Percentiles rank a stretch among this genome's conserved stretches.
Conservation (phyloP, 2,329 filamentous ascomycete species). For the Ophiostoma sp. region DNA sequence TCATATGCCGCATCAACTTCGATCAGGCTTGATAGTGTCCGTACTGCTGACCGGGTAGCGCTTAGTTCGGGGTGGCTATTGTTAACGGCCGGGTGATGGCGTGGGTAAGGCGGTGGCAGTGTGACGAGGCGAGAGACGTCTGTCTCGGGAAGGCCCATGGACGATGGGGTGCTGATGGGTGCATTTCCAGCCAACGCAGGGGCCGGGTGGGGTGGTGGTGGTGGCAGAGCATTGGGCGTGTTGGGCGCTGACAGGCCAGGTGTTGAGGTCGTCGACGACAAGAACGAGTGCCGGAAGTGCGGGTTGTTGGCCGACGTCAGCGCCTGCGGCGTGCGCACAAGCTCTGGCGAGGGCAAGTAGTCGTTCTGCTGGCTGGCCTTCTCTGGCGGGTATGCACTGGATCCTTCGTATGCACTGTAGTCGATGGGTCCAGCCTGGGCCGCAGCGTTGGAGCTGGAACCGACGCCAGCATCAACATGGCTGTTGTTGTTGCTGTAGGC, state of each 20-base stretch:
- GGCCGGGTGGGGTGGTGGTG: background rate
- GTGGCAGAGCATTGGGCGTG: conserved; percentile 37
- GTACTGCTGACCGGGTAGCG: conserved; percentile 66
- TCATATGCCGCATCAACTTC: conserved; percentile 66
- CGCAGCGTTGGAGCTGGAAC: conserved; percentile 1
- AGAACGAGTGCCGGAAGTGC: conserved; percentile 37
- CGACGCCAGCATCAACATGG: background rate
- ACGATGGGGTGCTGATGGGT: background rate
- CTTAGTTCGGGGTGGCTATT: conserved; percentile 91
- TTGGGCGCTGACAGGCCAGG: conserved; percentile 37
- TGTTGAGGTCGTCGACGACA: conserved; percentile 31
- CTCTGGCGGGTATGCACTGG: conserved; percentile 50
- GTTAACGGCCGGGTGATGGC: conserved; percentile 91
- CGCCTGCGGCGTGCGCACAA: conserved; percentile 42
- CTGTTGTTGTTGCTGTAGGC: no score
- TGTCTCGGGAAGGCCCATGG: background rate
- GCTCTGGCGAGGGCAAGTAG: conserved; percentile 31
- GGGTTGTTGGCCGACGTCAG: background rate
- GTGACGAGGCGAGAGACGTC: conserved; percentile 92
- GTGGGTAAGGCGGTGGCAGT: conserved; percentile 85
- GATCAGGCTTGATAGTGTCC: conserved; percentile 65
- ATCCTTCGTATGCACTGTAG: conserved; percentile 38
- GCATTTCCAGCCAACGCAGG: background rate
- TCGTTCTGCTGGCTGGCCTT: conserved; percentile 36
- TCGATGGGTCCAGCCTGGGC: background rate